These are phyloP conservation scores for Magnaporthales sp. DNA, from an alignment of 2,329 filamentous ascomycete species.

Conservation along the genomic window DNA sequence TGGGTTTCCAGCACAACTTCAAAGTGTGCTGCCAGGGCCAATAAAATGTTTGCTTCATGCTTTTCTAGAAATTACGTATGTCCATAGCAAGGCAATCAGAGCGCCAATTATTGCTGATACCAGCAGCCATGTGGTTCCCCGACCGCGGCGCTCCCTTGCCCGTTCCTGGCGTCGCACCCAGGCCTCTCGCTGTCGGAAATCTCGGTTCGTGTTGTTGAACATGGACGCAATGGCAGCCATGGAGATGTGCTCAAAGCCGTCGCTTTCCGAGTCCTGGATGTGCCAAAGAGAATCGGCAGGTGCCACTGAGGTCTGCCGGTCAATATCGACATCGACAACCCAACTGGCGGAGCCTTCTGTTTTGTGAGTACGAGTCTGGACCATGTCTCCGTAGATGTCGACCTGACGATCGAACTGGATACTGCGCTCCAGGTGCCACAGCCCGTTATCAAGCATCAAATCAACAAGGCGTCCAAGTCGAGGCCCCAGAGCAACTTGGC, in stretches of 20 bases:
- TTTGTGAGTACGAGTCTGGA: not conserved
- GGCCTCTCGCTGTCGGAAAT: conserved; percentile 7
- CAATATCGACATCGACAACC: not conserved
- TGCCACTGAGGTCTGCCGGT: no score
- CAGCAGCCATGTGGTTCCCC: not conserved
- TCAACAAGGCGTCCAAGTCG: not conserved
- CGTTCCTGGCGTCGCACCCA: conserved; percentile 5
- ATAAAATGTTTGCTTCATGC: not conserved
- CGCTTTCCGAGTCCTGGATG: conserved; percentile 5
- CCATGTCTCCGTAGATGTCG: not conserved
- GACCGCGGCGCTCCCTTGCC: not conserved
- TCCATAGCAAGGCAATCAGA: not conserved
- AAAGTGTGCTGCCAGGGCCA: not conserved
- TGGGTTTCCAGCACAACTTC: not conserved
- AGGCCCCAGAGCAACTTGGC: conserved; percentile 3
- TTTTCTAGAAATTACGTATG: not conserved
- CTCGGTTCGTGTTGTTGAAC: conserved; percentile 6
- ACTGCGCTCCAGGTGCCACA: not conserved
- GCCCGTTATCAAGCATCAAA: conserved; percentile 1
- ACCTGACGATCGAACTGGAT: not conserved
- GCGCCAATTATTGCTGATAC: not conserved
- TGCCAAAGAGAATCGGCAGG: not conserved
- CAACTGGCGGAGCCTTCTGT: not conserved
- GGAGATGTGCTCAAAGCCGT: conserved; percentile 4
- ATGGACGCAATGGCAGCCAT: conserved; percentile 4